A percentile compares a stretch with the other conserved stretches of the same genome.
phyloP scores from a whole-genome alignment of 768 basidiomycete species.

The Trametes gibbosa region DNA sequence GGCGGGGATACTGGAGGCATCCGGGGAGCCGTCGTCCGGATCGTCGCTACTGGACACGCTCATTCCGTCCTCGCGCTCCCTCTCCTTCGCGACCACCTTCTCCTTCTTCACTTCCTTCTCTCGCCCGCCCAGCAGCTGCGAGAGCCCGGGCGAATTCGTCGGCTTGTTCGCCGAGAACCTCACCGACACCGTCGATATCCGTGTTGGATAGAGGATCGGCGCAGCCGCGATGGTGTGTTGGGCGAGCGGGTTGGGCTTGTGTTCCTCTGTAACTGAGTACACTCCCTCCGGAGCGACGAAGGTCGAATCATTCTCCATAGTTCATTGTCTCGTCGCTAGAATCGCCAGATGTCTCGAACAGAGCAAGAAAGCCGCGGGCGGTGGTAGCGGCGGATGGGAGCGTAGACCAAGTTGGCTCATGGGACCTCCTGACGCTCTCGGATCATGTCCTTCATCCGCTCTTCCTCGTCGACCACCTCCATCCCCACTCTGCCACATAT shows the following conservation, averaged over 20 bases:
- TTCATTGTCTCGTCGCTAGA: slow-evolving; percentile 25
- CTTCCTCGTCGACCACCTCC: slow-evolving; percentile 26
- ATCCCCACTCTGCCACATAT: slow-evolving; percentile 12
- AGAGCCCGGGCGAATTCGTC: slow-evolving; percentile 57
- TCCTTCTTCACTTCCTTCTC: slow-evolving; percentile 45
- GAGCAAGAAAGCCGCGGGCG: slow-evolving; percentile 15
- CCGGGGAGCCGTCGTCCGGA: slow-evolving; percentile 54
- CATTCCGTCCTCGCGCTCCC: slow-evolving; percentile 48
- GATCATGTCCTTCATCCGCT: slow-evolving; percentile 25
- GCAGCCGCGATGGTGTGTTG: slow-evolving; percentile 34
- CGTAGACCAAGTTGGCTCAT: slow-evolving; percentile 17
- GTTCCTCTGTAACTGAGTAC: slow-evolving; percentile 84
- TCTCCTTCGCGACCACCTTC: slow-evolving; percentile 24
- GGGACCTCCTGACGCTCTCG: slow-evolving; percentile 20
- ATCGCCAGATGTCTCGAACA: slow-evolving; percentile 13
- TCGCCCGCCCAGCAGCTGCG: slow-evolving; percentile 65
- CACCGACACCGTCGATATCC: slow-evolving; percentile 58
- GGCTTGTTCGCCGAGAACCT: slow-evolving; percentile 58
- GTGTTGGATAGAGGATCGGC: slow-evolving; percentile 51
- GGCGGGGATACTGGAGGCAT: slow-evolving; percentile 28
- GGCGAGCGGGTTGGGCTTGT: slow-evolving; percentile 58
- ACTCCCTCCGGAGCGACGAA: slow-evolving; percentile 91
- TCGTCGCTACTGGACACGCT: slow-evolving; percentile 85
- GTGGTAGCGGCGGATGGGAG: slow-evolving; percentile 21
- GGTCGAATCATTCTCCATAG: slow-evolving; percentile 79